Evolutionary conservation across 768 basidiomycete species (phyloP), one percentile per base, ranked within the genome.

Genomic region (Boletus reticulatus): DNA sequence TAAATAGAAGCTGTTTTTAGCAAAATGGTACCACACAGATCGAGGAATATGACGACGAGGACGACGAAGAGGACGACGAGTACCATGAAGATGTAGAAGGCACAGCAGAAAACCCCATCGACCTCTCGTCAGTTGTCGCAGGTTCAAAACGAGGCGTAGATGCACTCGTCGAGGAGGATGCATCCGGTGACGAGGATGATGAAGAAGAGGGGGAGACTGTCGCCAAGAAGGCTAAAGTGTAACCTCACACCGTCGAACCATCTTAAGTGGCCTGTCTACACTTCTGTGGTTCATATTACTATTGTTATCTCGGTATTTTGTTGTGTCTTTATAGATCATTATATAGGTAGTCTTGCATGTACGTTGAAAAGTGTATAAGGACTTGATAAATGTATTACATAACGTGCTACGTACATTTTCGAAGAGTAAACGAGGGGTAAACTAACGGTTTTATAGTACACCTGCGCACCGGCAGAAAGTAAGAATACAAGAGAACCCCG

Each of bases 161-260:
- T 17, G 69, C 67, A 9, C 60, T 70, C 34, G 19, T 31, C 7
- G 63, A 58, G 12, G 58, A 22, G 4, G 55, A 57, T 22, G 47
- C 24, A 5, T 16, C 22, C 11, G 52, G 43, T 11, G 69, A 62
- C 0, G 67, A 58, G 62, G 48, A 49, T 0, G 59, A 43, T 4
- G 62, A 48, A 20, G 39, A 2, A 0, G 60, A 56, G 20, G 59
- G 37, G 10, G 41, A 57, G 52, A 56, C 19, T 12, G 55, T 32
- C 12, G 6, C 56, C 9, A 71, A 71, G 53, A 71, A 71, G 48
- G 60, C 50, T 13, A 72, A 45, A 51, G 71, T 71, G 43, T 68
- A 58, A 47, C 49, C 36, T 20, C 19, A 9, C 47, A 16, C 16
- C 14, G 19, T 29, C 32, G 27, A 20, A 34, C 12, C 39, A 4